A percentile compares a stretch with the other conserved stretches of the same genome.
These are phyloP conservation scores for Podaxis sp. DNA, from an alignment of 768 basidiomycete genomes.

Conservation along the genomic window DNA sequence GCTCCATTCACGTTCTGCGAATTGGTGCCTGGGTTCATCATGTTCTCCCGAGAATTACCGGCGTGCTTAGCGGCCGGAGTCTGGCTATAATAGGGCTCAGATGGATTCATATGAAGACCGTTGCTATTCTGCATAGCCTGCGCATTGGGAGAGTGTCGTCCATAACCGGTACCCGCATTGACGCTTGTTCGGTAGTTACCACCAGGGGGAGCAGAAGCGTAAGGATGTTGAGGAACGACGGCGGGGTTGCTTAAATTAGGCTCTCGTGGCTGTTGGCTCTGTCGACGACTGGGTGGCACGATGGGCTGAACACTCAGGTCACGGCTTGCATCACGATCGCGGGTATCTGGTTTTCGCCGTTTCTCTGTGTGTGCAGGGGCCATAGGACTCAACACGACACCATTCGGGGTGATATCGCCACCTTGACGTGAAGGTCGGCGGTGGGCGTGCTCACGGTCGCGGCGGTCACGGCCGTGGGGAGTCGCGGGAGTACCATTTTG, in stretches of 20 bases:
- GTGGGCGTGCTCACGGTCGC: conserved; percentile 55
- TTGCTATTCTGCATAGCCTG: conserved; percentile 39
- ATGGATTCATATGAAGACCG: conserved; percentile 48
- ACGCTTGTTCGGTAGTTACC: conserved; percentile 48
- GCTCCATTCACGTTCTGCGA: conserved; percentile 36
- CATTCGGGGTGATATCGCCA: conserved; percentile 48
- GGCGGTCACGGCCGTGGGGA: conserved; percentile 58
- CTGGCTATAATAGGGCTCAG: conserved; percentile 72
- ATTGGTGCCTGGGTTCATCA: conserved; percentile 44
- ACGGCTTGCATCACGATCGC: conserved; percentile 50
- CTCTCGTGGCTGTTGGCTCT: conserved; percentile 63
- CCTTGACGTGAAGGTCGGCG: conserved; percentile 53
- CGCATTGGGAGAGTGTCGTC: conserved; percentile 53
- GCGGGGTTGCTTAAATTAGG: conserved; percentile 35
- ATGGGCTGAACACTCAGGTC: conserved; percentile 69
- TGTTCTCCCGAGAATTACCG: conserved; percentile 52
- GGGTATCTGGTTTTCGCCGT: conserved; percentile 47
- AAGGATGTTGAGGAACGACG: conserved; percentile 66
- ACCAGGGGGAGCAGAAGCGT: conserved; percentile 62
- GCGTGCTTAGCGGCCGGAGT: conserved; percentile 47
- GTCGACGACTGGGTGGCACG: conserved; percentile 64
- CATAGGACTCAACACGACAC: conserved; percentile 64
- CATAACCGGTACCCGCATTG: conserved; percentile 43
- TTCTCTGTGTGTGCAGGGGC: conserved; percentile 59
- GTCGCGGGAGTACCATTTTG: conserved; percentile 53